Evolutionary conservation across 495 filamentous ascomycete species (phyloP).

Genomic region (Jackrogersella minutella): DNA sequence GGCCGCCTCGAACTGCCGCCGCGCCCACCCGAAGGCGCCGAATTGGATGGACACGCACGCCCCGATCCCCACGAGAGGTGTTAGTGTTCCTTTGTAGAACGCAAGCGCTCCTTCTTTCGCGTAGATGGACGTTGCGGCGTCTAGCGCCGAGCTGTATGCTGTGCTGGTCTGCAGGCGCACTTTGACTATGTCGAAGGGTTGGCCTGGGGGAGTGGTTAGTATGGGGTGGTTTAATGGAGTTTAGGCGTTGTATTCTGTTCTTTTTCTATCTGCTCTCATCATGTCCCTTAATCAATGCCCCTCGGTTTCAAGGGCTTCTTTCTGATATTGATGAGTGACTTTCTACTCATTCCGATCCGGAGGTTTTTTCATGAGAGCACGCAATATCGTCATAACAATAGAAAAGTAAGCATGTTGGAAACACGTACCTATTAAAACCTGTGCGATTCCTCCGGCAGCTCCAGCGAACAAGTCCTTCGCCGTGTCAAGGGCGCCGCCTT

Average conservation of each 20-base stretch:
- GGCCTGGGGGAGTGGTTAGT: conserved; percentile 64
- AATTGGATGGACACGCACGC: conserved; percentile 98
- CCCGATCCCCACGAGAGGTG: conserved; percentile 94
- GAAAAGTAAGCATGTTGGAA: background rate
- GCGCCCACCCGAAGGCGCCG: conserved; percentile 93
- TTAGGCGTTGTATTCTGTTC: background rate
- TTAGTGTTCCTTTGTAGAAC: conserved; percentile 98
- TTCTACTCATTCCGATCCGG: background rate
- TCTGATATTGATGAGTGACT: background rate
- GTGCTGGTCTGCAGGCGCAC: conserved; percentile 91
- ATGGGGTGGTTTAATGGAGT: too few relatives aligned
- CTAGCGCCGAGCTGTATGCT: conserved; percentile 78
- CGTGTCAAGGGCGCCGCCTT: conserved; percentile 58
- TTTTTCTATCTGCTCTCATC: too few relatives aligned
- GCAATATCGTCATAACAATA: background rate
- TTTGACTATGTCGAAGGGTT: conserved; percentile 99
- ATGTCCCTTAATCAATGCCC: background rate
- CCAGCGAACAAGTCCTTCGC: conserved; percentile 92
- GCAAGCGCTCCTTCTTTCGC: conserved; percentile 86
- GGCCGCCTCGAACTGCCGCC: conserved; percentile 79
- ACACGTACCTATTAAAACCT: conserved; percentile 88
- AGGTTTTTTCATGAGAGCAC: background rate
- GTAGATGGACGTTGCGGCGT: conserved; percentile 83
- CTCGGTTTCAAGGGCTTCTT: background rate
- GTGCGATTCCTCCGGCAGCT: conserved; percentile 89